Evolutionary conservation across 306 rosid genomes (phyloP), one percentile per base, ranked within the genome.

Genomic region (Sicyos baderoa): DNA sequence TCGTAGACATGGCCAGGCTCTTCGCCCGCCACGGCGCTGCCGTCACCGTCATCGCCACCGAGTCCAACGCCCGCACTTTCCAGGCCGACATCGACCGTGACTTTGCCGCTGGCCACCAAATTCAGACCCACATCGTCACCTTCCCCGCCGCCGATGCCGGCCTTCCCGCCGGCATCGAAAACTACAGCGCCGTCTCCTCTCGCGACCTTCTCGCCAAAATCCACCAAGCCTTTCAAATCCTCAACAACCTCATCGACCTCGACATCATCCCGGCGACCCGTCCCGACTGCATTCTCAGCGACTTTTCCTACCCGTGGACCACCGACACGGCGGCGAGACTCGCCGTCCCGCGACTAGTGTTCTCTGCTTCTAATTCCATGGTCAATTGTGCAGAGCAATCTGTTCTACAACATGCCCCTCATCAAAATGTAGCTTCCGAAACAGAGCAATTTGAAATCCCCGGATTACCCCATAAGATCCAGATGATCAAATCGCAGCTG

Each of bases 261-360:
- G 14, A 7, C 0, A 7, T 54, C 14, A 71, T 84, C 3, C 16
- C 35, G 2, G 66, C 73, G 1, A 70, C 57, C 3, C 29, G 32
- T 4, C 78, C 85, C 1, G 85, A 81, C 21, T 84, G 83, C 51
- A 66, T 84, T 2, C 76, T 84, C 49, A 65, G 81, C 1, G 82
- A 83, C 7, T 16, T 72, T 9, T 9, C 72, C 12, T 45, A 48
- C 57, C 27, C 79, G 0, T 83, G 84, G 88, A 67, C 68, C 0
- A 17, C 79, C 6, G 72, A 79, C 32, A 15, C 76, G 9, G 76
- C 84, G 0, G 27, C n/a, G 48, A 54, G 63, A 10, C 71, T 83
- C 7, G 2, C 2, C n/a, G 64, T 83, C 9, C 81, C 84, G 0
- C 54, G 82, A 1, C n/a, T 84, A 0, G 75, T 55, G 19, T 81